phyloP scores from a whole-genome alignment of 2,329 filamentous ascomycete genomes.

The Beauveria sp. region DNA sequence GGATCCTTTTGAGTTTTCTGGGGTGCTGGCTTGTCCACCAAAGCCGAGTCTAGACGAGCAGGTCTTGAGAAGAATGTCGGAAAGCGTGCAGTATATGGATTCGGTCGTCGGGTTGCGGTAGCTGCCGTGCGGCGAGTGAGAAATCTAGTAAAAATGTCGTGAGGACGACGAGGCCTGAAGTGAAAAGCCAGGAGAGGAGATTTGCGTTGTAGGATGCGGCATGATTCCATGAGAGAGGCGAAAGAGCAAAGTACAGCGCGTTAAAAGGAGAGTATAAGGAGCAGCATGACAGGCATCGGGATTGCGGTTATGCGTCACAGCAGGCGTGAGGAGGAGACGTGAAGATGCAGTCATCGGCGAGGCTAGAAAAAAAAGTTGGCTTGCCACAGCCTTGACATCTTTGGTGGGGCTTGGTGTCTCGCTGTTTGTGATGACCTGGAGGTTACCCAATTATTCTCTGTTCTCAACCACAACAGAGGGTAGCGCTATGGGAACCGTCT shows the following conservation, averaged over 20 bases:
- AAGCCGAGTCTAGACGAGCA: background rate
- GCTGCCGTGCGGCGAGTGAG: background rate
- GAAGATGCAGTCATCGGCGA: conserved; percentile 1
- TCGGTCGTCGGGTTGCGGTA: background rate
- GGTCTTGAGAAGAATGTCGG: background rate
- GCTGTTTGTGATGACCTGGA: no score
- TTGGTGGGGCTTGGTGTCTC: background rate
- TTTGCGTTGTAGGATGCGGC: background rate
- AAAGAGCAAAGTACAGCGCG: background rate
- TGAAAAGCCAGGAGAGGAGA: background rate
- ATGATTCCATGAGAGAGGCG: conserved; percentile 5
- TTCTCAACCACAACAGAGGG: no score
- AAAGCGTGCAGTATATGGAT: background rate
- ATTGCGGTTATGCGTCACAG: background rate
- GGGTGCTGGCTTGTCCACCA: background rate
- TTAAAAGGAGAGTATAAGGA: background rate
- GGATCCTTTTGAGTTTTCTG: conserved; percentile 13
- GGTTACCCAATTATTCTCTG: no score
- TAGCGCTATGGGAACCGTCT: no score
- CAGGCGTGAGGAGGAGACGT: background rate
- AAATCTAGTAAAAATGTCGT: background rate
- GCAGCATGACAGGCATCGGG: background rate
- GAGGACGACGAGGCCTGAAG: background rate
- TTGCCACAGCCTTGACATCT: background rate
- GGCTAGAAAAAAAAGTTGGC: background rate